Conservation (phyloP, 2,329 filamentous ascomycete genomes). For the Talaromyces sp. region DNA sequence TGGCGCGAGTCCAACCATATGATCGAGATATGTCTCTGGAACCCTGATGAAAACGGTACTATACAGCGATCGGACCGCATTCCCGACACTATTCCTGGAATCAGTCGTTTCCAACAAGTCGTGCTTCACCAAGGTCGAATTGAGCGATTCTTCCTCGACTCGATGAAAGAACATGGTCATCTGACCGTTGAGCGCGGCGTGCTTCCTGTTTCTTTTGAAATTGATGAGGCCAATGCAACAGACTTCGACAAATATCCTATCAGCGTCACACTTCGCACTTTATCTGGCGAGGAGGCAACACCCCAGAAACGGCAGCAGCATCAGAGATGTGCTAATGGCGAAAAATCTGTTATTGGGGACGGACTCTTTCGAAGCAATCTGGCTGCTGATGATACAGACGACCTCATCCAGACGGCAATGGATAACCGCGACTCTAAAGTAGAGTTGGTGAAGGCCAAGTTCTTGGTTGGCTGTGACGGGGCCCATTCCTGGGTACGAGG, state of each 20-base stretch:
- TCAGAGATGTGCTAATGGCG: conserved; percentile 30
- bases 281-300: not conserved
- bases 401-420: conserved; percentile 37
- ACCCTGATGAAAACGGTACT: conserved; percentile 3
- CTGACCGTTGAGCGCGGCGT: conserved; percentile 60
- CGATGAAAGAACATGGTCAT: conserved; percentile 54
- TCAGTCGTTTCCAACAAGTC: conserved; percentile 49
- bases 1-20: conserved; percentile 41
- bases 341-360: conserved; percentile 7
- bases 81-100: conserved; percentile 3
- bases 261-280: not conserved
- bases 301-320: conserved; percentile 55
- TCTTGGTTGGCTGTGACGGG: conserved; percentile 66
- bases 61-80: conserved; percentile 4
- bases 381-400: conserved; percentile 54
- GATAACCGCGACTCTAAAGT: not conserved
- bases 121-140: conserved; percentile 70
- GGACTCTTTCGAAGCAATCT: conserved; percentile 61
- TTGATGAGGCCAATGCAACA: conserved; percentile 45
- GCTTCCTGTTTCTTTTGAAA: conserved; percentile 53
- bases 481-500: conserved; percentile 64
- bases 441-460: conserved; percentile 48
- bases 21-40: conserved; percentile 10
- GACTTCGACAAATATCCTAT: not conserved
- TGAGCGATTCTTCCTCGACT: conserved; percentile 64